Evolutionary conservation across 306 rosid genomes (phyloP).

Genomic region (Malus fusca): DNA sequence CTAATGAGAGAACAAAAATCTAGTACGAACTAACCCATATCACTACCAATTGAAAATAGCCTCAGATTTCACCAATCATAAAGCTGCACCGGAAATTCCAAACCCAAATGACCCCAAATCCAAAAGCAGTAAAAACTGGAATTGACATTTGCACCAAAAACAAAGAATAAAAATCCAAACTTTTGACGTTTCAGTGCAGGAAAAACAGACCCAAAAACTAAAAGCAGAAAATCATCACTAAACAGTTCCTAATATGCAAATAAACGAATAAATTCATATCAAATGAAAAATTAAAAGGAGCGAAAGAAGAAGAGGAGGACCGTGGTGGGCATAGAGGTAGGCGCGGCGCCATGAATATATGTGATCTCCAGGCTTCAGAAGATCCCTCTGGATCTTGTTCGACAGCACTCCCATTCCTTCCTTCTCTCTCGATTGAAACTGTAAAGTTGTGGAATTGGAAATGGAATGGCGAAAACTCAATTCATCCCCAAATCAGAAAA

Average conservation of each 20-base stretch:
- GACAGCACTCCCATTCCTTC: conserved; percentile 58
- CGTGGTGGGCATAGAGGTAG: conserved; percentile 70
- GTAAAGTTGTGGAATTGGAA: background rate
- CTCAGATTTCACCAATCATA: no score
- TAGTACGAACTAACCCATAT: no score
- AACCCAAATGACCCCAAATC: no score
- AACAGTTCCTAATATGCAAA: background rate
- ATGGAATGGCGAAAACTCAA: background rate
- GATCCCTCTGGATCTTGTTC: conserved; percentile 38
- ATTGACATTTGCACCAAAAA: background rate
- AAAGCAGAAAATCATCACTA: background rate
- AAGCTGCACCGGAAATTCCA: no score
- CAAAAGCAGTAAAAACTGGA: no score
- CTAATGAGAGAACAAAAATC: no score
- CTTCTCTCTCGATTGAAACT: background rate
- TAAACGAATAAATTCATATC: background rate
- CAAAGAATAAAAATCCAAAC: background rate
- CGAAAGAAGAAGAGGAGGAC: conserved; percentile 17
- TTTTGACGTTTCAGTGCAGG: background rate
- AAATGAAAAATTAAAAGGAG: background rate
- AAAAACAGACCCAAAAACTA: background rate
- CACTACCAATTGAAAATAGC: no score
- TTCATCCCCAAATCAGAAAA: no score
- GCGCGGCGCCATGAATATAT: conserved; percentile 74
- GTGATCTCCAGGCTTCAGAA: conserved; percentile 63